A percentile compares a stretch with the other conserved stretches of the same genome.
phyloP scores from a whole-genome alignment of 768 basidiomycete species.

The Collybia sordida region DNA sequence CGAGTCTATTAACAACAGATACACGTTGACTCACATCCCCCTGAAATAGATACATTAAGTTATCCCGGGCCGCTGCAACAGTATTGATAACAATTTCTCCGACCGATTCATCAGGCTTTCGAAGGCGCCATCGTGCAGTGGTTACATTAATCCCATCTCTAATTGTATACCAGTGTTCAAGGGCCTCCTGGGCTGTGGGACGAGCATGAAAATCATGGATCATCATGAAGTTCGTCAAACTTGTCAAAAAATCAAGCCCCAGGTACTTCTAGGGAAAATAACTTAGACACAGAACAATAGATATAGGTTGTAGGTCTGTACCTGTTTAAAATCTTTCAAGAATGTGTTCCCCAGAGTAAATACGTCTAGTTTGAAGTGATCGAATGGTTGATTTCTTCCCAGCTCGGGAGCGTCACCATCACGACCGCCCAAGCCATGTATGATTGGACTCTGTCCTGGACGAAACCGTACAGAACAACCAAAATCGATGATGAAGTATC shows the following conservation, averaged over 20 bases:
- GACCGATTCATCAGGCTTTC: slow-evolving; percentile 2
- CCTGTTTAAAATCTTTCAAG: slow-evolving; percentile 1
- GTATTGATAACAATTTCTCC: slow-evolving; percentile 1
- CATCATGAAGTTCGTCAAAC: slow-evolving; percentile 25
- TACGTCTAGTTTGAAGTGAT: slow-evolving; percentile 7
- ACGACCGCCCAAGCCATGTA: background rate
- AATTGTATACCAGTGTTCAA: slow-evolving; percentile 20
- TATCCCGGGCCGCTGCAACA: background rate
- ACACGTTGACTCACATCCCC: no score
- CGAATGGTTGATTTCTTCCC: background rate
- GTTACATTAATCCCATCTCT: background rate
- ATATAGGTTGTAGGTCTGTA: background rate
- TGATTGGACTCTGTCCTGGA: background rate
- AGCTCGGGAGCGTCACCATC: background rate
- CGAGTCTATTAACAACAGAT: no score
- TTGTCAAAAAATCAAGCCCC: background rate
- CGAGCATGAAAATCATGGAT: slow-evolving; percentile 19
- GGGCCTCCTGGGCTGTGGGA: slow-evolving; percentile 19
- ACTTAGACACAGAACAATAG: background rate
- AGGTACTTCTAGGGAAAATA: background rate
- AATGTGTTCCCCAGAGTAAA: slow-evolving; percentile 5
- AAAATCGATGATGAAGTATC: slow-evolving; percentile 5
- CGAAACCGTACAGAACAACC: background rate
- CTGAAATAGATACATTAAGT: no score
- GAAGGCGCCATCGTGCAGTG: slow-evolving; percentile 11